Base-by-base conservation (phyloP, 2,329 filamentous ascomycete genomes). In the Stagonosporopsis rhizophila region DNA sequence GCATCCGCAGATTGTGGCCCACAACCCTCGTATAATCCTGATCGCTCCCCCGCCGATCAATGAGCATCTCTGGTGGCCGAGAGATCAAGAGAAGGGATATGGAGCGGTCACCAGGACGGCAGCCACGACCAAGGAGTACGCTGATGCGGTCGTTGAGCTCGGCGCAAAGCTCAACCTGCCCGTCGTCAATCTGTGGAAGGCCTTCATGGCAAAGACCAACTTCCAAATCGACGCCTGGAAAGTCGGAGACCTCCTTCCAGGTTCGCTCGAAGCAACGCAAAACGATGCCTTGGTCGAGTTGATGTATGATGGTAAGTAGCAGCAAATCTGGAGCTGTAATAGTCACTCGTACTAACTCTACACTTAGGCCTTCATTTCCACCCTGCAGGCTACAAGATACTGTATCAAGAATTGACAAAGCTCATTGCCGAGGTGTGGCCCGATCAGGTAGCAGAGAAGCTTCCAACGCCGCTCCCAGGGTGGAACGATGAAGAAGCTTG, bases 21-120 rank as follows among this genome's bases (percentile, higher is more conserved):
- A 97, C 69, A 82, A 84, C 32, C 87, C 90, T 23, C 86, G 85
- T 48, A 88, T 92, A 51, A 81, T 97, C 40, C 79, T 98, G 6
- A 82, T 97, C 44, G 89, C 91, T 0, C 92, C 94, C 23, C 91
- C 93, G 1, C 92, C 92, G 0, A 77, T 96, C 46, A 89, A 96
- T 67, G 89, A 96, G 77, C 87, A 91, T 72, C 84, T 87, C 58
- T 77, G 85, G 78, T 58, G 84, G 84, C 9, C 81, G 80, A 60
- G 67, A 35, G 64, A 80, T 80, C 71, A 72, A 56, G 68, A 56
- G 42, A 79, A 62, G 46, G 77, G 74, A 50, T 74, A 71, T 50
- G 56, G 61, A 34, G 67, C 66, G 60, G 71, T 73, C 25, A 70
- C 77, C 20, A 83, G 79, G 80, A 90, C 80, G 73, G 91, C 76